Evolutionary conservation across 1,284 basidiomycete species (phyloP).

Genomic region (Malassezia equina): DNA sequence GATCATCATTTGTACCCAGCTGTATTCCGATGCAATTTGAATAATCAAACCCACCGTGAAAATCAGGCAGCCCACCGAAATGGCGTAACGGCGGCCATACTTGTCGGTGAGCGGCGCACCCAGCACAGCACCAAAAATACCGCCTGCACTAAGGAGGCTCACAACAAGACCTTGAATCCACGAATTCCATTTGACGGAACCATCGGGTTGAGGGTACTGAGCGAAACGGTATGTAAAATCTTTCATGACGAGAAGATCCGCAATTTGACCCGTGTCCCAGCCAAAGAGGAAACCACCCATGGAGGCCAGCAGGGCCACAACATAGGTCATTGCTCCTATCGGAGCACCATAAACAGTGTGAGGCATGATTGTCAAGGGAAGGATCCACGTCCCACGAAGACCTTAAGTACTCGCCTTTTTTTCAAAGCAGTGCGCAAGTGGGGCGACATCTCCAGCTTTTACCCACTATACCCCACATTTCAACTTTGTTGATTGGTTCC

Average conservation of each 20-base stretch:
- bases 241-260: slow-evolving; percentile 63
- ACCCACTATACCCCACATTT: background rate
- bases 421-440: no score
- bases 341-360: slow-evolving; percentile 23
- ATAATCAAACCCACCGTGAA: slow-evolving; percentile 64
- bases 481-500: background rate
- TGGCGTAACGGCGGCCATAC: slow-evolving; percentile 62
- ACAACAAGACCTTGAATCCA: slow-evolving; percentile 57
- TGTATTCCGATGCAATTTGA: slow-evolving; percentile 43
- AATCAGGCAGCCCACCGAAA: slow-evolving; percentile 60
- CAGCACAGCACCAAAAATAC: slow-evolving; percentile 42
- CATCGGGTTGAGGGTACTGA: background rate
- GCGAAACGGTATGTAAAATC: slow-evolving; percentile 63
- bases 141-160: slow-evolving; percentile 54
- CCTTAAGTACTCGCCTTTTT: no score
- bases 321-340: slow-evolving; percentile 53
- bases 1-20: slow-evolving; percentile 52
- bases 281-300: slow-evolving; percentile 72
- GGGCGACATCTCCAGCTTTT: background rate
- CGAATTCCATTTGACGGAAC: slow-evolving; percentile 26
- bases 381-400: background rate
- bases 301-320: slow-evolving; percentile 61
- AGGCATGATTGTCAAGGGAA: background rate
- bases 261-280: slow-evolving; percentile 64
- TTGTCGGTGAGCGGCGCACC: slow-evolving; percentile 54